Base-by-base conservation (phyloP, 495 filamentous ascomycete species). In the Stereocaulon alpinum region DNA sequence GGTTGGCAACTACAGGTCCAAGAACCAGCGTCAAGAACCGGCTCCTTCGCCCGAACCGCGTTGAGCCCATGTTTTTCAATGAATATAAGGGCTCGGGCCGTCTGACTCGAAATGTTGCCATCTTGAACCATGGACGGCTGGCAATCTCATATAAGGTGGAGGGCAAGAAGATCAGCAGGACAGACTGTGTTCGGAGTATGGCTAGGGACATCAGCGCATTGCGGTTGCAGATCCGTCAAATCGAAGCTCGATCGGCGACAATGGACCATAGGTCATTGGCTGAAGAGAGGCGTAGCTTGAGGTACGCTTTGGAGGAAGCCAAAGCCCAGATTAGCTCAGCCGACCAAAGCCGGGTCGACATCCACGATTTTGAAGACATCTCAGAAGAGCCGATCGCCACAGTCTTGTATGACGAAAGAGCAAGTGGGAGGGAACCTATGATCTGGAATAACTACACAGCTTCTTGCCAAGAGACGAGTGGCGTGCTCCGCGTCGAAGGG, bases 61-160 rank as follows among this genome's bases (percentile, higher is more conserved):
- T 44, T 22, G 17, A 50, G 45, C 22, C 42, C 29, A 14, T 56
- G 49, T 66, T 65, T 42, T 54, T 63, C 4, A 44, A 55, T 14
- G 41, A 56, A 14, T 40, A 63, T 41, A 58, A 48, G 30, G 52
- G 59, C 17, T 56, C 68, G 4, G 70, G 70, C 11, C 55, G 70
- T 14, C 57, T 72, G 22, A 67, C 63, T 4, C 55, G 56, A 30
- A 34, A 63, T 44, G 47, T 54, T 2, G 70, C 70, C 7, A 27
- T 50, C n/a, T 61, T 72, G 9, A 55, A 66, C 29, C 57, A 62
- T 20, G 27, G 44, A 18, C 55, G 27, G 4, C 63, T 72, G 9
- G 70, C 70, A 27, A 54, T 68, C 9, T 64, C 70, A 17, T 73
- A 70, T 66, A 71, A 72, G 56, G 53, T 72, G 42, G 67, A 72